Conservation (phyloP, 139 green algal genomes). For the Auxenochlorella pyrenoidosa region DNA sequence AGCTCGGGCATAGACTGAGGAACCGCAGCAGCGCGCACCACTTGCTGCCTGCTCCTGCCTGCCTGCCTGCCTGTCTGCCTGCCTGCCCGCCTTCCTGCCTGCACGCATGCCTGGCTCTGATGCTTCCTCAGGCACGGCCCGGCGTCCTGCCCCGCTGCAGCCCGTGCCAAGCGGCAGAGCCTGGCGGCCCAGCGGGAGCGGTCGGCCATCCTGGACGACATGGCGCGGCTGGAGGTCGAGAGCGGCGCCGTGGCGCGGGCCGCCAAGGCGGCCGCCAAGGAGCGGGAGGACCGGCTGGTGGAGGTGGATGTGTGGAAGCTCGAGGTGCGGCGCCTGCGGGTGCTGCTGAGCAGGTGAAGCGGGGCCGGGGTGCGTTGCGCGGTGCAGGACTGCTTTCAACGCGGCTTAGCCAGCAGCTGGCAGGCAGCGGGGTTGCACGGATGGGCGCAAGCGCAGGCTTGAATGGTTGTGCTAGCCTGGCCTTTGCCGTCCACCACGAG, state of each 20-base stretch:
- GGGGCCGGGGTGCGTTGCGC: too few species aligned
- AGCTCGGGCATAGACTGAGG: too few species aligned
- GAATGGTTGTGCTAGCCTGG: background rate
- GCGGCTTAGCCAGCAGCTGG: background rate
- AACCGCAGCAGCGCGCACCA: too few species aligned
- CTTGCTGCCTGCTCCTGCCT: too few species aligned
- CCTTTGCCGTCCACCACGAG: background rate
- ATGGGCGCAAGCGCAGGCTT: too few species aligned
- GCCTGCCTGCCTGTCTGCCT: background rate
- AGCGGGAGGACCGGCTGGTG: slow-evolving; percentile 86
- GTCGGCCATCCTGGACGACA: slow-evolving; percentile 58
- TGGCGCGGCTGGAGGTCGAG: slow-evolving; percentile 76
- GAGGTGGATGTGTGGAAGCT: slow-evolving; percentile 85
- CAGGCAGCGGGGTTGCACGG: too few species aligned
- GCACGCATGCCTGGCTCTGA: too few species aligned
- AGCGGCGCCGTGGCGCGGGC: slow-evolving; percentile 61
- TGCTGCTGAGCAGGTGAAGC: slow-evolving; percentile 57
- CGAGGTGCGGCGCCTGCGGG: slow-evolving; percentile 75
- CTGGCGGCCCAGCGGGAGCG: background rate
- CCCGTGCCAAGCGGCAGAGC: slow-evolving; percentile 9
- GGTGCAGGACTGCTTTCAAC: too few species aligned
- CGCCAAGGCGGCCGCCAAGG: slow-evolving; percentile 33
- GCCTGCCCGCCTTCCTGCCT: background rate
- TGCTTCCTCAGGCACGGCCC: too few species aligned
- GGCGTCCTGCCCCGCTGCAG: slow-evolving; percentile 8